A percentile compares a stretch with the other conserved stretches of the same genome.
These are phyloP conservation scores for Colletotrichum sp. DNA, from an alignment of 2,329 filamentous ascomycete species.

Conservation along the genomic window DNA sequence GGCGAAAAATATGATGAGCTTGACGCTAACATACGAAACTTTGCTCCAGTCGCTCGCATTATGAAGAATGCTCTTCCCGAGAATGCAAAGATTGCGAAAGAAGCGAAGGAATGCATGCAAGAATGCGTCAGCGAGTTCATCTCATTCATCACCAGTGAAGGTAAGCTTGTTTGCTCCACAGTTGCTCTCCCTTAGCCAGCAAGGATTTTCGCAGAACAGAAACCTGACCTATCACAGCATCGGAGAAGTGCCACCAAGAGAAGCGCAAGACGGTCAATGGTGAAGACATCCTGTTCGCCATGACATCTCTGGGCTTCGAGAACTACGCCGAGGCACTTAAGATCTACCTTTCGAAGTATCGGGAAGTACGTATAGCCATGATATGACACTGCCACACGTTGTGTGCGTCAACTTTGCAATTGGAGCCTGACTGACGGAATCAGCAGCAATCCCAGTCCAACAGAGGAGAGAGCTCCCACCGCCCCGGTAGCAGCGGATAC, in stretches of 20 bases:
- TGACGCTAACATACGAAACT: constrained; percentile 94
- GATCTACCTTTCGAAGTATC: constrained; percentile 96
- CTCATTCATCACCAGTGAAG: constrained; percentile 99
- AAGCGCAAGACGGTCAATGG: constrained; percentile 99
- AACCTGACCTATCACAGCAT: constrained; percentile 65
- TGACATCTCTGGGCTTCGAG: constrained; percentile 98
- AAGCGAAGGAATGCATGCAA: constrained; percentile 99
- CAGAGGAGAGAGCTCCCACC: constrained; percentile 61
- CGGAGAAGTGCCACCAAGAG: constrained; percentile 98
- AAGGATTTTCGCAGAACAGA: constrained; percentile 18
- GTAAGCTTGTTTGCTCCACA: constrained; percentile 55
- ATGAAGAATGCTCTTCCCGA: constrained; percentile 98
- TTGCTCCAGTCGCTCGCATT: constrained; percentile 95
- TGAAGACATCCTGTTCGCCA: constrained; percentile 97
- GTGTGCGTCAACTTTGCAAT: background rate
- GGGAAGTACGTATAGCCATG: constrained; percentile 74
- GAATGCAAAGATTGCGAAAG: constrained; percentile 98
- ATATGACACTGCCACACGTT: background rate
- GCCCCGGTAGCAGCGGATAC: constrained; percentile 58
- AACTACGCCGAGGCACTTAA: constrained; percentile 98
- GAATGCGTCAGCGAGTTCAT: constrained; percentile 99
- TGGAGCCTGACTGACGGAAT: background rate
- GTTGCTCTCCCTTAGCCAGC: background rate
- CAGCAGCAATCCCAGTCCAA: constrained; percentile 61
- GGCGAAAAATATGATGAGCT: constrained; percentile 58